phyloP scores from a whole-genome alignment of 768 basidiomycete genomes.

The Mycena maculata region DNA sequence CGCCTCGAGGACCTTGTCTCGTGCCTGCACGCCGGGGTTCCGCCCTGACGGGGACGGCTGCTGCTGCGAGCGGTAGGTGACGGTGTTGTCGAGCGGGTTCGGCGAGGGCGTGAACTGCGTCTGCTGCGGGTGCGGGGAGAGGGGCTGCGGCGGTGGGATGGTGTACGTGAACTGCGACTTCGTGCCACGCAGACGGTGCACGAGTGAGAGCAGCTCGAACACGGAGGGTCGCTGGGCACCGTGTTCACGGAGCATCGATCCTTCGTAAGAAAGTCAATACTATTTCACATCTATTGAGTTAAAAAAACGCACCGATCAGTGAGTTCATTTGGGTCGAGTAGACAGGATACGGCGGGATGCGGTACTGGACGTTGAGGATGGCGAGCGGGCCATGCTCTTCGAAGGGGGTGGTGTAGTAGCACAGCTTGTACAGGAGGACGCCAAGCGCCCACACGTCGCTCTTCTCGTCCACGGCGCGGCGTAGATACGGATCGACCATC shows the following conservation, averaged over 20 bases:
- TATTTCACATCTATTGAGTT: slow-evolving; percentile 1
- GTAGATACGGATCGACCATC: slow-evolving; percentile 92
- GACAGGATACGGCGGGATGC: slow-evolving; percentile 87
- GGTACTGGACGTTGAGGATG: slow-evolving; percentile 96
- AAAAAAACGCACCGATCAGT: slow-evolving; percentile 74
- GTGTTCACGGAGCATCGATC: slow-evolving; percentile 93
- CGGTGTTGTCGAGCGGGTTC: slow-evolving; percentile 45
- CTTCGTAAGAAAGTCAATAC: slow-evolving; percentile 53
- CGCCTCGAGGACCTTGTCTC: slow-evolving; percentile 83
- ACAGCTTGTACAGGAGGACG: slow-evolving; percentile 96
- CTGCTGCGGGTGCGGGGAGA: slow-evolving; percentile 52
- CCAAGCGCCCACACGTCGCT: slow-evolving; percentile 99
- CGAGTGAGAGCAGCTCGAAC: slow-evolving; percentile 85
- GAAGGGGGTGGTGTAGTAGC: slow-evolving; percentile 99
- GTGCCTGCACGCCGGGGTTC: slow-evolving; percentile 72
- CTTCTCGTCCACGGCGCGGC: slow-evolving; percentile 90
- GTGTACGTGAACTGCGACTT: slow-evolving; percentile 82
- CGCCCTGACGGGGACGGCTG: slow-evolving; percentile 43
- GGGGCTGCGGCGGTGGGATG: slow-evolving; percentile 61
- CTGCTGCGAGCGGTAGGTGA: slow-evolving; percentile 42
- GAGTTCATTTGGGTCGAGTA: slow-evolving; percentile 88
- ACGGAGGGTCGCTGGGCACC: slow-evolving; percentile 87
- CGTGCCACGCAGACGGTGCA: slow-evolving; percentile 90
- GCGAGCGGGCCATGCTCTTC: slow-evolving; percentile 98
- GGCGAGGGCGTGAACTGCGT: slow-evolving; percentile 42